These are phyloP conservation scores for Phoenix dactylifera DNA, from an alignment of 176 grass and related monocot genomes.

Conservation along the genomic window DNA sequence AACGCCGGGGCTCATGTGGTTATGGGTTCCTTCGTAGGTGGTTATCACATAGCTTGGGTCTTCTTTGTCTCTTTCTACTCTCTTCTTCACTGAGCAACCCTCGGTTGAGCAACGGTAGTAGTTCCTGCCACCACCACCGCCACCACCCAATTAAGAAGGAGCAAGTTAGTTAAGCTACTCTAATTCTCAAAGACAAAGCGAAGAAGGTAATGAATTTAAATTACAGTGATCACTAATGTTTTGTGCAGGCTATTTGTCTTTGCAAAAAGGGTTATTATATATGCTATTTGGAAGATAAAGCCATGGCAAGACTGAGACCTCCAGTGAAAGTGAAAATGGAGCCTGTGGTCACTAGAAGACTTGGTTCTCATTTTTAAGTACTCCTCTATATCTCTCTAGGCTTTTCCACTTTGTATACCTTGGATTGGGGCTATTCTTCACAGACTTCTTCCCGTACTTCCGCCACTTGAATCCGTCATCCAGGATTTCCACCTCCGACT, in stretches of 20 bases:
- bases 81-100: conserved; percentile 90
- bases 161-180: not conserved
- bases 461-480: conserved; percentile 96
- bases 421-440: conserved; percentile 95
- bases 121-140: conserved; percentile 32
- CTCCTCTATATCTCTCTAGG: no score
- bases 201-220: no score
- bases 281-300: no score
- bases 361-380: no score
- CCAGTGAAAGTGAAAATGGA: no score
- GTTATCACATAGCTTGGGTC: conserved; percentile 69
- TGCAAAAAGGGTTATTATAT: no score
- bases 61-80: conserved; percentile 69
- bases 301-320: no score
- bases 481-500: conserved; percentile 60
- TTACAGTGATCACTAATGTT: no score
- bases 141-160: not conserved
- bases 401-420: conserved; percentile 28
- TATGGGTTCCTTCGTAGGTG: conserved; percentile 83
- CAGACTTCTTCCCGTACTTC: conserved; percentile 97
- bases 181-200: no score
- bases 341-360: no score
- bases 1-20: conserved; percentile 46
- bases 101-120: conserved; percentile 91
- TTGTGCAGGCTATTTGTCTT: no score